These are phyloP conservation scores for Saccharomycopsis sp. DNA, from an alignment of 805 yeast genomes.

Conservation along the genomic window DNA sequence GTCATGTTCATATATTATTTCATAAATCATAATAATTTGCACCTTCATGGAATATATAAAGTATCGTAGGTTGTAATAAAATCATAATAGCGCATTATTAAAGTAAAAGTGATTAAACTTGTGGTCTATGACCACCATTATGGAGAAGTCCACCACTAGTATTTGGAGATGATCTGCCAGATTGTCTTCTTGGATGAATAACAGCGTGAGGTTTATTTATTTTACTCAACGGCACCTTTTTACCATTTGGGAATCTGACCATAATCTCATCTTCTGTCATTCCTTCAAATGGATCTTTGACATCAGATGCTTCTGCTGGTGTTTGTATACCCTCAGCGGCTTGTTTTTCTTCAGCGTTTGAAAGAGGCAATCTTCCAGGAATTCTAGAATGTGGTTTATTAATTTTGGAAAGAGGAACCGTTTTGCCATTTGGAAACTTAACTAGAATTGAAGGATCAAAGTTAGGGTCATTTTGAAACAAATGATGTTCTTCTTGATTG, in stretches of 20 bases:
- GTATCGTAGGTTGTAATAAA: too few relatives aligned
- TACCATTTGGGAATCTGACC: slow-evolving; percentile 13
- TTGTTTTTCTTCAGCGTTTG: slow-evolving; percentile 1
- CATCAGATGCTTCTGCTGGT: neutral
- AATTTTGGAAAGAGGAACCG: slow-evolving; percentile 11
- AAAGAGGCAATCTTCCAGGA: too few relatives aligned
- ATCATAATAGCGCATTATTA: neutral
- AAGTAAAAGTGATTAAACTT: neutral
- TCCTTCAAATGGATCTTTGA: neutral
- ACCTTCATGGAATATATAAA: too few relatives aligned
- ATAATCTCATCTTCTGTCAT: neutral
- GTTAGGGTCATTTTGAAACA: slow-evolving; percentile 10
- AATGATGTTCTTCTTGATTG: too few relatives aligned
- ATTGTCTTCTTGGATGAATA: neutral
- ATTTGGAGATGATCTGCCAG: neutral
- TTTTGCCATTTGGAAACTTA: slow-evolving; percentile 14
- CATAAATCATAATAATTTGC: neutral
- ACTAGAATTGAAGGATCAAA: slow-evolving; percentile 5
- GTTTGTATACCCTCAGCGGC: neutral
- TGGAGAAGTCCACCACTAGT: slow-evolving; percentile 4
- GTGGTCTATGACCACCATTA: slow-evolving; percentile 11
- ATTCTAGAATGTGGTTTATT: slow-evolving; percentile 15
- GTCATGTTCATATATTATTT: neutral
- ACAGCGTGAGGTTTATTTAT: slow-evolving; percentile 16
- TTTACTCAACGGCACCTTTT: slow-evolving; percentile 11